phyloP scores from a whole-genome alignment of 2,329 filamentous ascomycete species.

The Botrytis hyacinthi region DNA sequence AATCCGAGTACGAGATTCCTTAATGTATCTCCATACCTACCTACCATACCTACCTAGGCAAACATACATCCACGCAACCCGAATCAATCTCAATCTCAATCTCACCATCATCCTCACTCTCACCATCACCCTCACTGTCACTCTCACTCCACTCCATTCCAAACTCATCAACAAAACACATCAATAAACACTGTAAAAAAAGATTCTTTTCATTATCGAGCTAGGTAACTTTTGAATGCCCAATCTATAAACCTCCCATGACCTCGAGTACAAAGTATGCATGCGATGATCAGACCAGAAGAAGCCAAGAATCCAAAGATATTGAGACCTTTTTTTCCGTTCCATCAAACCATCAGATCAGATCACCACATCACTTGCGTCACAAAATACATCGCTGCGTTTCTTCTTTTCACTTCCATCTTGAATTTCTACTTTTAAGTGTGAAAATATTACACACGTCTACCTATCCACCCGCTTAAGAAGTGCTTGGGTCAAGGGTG shows the following conservation, averaged over 20 bases:
- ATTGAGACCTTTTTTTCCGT: background rate
- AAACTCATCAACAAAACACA: background rate
- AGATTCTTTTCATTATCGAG: slow-evolving; percentile 20
- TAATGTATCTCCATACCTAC: background rate
- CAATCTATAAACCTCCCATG: slow-evolving; percentile 33
- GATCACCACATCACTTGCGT: background rate
- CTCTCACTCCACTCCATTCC: too few relatives aligned
- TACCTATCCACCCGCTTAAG: slow-evolving; percentile 24
- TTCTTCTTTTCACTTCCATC: background rate
- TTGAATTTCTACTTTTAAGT: background rate
- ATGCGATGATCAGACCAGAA: slow-evolving; percentile 9
- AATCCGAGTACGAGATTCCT: background rate
- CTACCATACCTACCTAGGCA: too few relatives aligned
- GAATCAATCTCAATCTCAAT: background rate
- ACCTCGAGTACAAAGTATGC: slow-evolving; percentile 23
- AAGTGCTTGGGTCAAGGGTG: slow-evolving; percentile 38
- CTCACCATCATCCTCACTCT: too few relatives aligned
- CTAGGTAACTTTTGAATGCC: slow-evolving; percentile 31
- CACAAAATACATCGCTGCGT: background rate
- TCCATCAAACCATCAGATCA: background rate
- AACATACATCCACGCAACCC: background rate
- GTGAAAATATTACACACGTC: background rate
- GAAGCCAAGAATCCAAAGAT: background rate
- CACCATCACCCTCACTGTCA: too few relatives aligned
- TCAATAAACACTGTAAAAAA: background rate